These are phyloP conservation scores for Globisporangium uncinulatum DNA, from an alignment of 352 stramenopile genomes.

Conservation along the genomic window DNA sequence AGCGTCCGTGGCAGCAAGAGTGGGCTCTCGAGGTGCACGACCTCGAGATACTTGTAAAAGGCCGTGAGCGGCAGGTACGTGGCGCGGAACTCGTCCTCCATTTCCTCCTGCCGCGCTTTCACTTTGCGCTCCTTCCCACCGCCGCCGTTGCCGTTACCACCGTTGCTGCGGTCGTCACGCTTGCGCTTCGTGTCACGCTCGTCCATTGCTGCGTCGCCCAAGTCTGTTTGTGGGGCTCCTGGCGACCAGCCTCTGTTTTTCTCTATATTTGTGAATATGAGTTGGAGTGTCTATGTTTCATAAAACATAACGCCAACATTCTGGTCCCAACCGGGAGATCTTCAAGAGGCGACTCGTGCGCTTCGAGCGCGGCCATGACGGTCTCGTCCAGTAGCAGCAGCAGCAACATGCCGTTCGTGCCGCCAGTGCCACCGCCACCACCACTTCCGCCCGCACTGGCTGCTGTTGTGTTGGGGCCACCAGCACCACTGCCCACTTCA, in stretches of 20 bases:
- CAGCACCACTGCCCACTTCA: neutral
- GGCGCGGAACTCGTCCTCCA: conserved; percentile 77
- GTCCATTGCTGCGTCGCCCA: conserved; percentile 12
- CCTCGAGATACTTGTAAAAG: conserved; percentile 81
- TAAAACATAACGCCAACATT: conserved; percentile 5
- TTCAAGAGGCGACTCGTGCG: neutral
- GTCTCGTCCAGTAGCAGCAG: conserved; percentile 33
- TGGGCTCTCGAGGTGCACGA: conserved; percentile 61
- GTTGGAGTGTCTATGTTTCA: too few species aligned
- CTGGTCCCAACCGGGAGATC: conserved; percentile 6
- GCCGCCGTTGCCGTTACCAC: conserved; percentile 35
- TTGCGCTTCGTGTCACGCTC: conserved; percentile 43
- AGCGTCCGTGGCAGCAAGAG: conserved; percentile 76
- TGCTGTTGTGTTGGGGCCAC: neutral
- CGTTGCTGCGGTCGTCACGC: conserved; percentile 46
- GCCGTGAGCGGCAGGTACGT: conserved; percentile 71
- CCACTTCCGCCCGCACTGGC: conserved; percentile 1
- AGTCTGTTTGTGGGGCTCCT: neutral
- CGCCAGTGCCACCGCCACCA: neutral
- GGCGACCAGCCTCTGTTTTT: neutral
- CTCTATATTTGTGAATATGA: neutral
- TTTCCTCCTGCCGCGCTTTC: conserved; percentile 61
- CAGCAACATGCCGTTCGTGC: conserved; percentile 1
- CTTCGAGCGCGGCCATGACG: conserved; percentile 21
- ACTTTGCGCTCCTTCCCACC: conserved; percentile 30